Evolutionary conservation across 1,284 basidiomycete species (phyloP).

Genomic region (Inonotus obliquus): DNA sequence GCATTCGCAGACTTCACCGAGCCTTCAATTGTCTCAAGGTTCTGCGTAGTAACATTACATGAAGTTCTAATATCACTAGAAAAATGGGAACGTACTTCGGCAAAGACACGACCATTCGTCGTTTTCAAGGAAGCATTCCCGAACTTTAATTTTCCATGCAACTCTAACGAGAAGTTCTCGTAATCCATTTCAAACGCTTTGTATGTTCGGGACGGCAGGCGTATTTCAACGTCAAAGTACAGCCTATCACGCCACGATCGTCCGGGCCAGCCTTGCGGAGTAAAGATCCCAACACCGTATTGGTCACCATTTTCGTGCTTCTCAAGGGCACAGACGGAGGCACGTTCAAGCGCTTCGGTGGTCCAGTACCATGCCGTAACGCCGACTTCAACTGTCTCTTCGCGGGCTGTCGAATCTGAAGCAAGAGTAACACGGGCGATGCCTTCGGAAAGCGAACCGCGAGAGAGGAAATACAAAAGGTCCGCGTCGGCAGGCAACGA

Average conservation of each 20-base stretch:
- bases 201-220: constrained; percentile 20
- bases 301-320: constrained; percentile 14
- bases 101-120: constrained; percentile 18
- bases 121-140: constrained; percentile 19
- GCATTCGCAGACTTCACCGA: constrained; percentile 18
- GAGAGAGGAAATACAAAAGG: constrained; percentile 25
- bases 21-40: constrained; percentile 7
- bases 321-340: constrained; percentile 26
- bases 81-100: constrained; percentile 13
- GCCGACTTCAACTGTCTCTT: constrained; percentile 22
- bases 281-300: constrained; percentile 27
- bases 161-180: constrained; percentile 19
- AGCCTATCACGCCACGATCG: constrained; percentile 1
- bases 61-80: neutral
- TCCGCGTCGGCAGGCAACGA: constrained; percentile 24
- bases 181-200: constrained; percentile 25
- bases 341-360: constrained; percentile 13
- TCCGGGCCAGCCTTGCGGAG: constrained; percentile 19
- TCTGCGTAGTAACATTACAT: constrained; percentile 2
- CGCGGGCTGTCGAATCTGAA: neutral
- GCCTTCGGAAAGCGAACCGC: constrained; percentile 24
- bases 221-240: constrained; percentile 23
- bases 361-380: constrained; percentile 19
- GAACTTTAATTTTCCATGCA: constrained; percentile 20
- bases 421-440: constrained; percentile 13